Base-by-base conservation (phyloP, 139 green algal genomes). In the Chlorella sp. region DNA sequence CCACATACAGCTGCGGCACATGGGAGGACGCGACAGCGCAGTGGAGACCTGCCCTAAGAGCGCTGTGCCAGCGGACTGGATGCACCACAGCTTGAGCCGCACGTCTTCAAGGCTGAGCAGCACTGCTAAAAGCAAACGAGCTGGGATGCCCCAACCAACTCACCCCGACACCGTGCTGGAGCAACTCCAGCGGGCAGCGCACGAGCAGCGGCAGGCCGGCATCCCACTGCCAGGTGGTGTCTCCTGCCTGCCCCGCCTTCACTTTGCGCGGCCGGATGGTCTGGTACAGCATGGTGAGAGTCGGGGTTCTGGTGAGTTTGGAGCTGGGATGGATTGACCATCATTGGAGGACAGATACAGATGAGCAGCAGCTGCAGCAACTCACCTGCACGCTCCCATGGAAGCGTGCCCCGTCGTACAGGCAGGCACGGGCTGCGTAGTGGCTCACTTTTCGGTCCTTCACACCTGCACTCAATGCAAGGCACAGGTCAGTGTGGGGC, bases 391-490 rank as follows among this genome's bases (percentile, higher is more conserved):
- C 81, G 28, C 54, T 73, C 17, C 81, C 81, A 38, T 64, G 54
- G 70, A 85, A 85, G 30, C 70, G 69, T 16, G 51, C 24, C 32
- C 81, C 81, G 36, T 85, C 81, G 30, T 74, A 85, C 11, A 85
- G 70, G 70, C 81, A 85, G 20, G 51, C 17, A 3, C 81, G 69
- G 11, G 70, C 54, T 16, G 38, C 69, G 20, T 80, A 17, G 36
- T 34, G 32, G 11, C 48, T 70, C 46, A 46, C 48, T 36, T 43
- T 54, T 26, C 67, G 67, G 24, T 85, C 67, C 1, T 11, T 38
- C 16, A 70, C 19, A 36, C 68, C 80, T 70, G 68, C 67, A 41
- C 34, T 32, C 0, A 24, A 13, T 32, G 14, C 13, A 20, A 40
- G 6, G 19, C 60, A 40, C 5, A 16, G 41, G 36, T 16, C 24